phyloP scores from a whole-genome alignment of 2,329 filamentous ascomycete genomes.

The Dactylellina sp. region DNA sequence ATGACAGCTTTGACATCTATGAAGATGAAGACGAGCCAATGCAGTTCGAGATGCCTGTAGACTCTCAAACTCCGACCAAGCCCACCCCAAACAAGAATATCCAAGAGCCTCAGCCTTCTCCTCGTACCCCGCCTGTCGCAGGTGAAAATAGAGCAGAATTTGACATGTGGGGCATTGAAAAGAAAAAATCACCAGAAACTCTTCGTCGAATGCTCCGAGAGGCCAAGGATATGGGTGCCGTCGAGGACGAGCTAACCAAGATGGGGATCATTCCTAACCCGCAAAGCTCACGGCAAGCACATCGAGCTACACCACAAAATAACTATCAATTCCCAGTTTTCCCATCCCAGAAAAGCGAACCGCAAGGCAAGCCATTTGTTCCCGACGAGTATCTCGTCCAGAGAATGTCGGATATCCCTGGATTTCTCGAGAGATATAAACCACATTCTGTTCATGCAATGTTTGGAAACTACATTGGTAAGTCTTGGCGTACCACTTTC shows the following conservation, averaged over 20 bases:
- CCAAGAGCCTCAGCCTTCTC: no score
- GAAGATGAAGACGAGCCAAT: background rate
- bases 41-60: background rate
- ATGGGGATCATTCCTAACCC: constrained; percentile 15
- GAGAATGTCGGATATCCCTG: constrained; percentile 30
- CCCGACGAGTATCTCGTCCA: constrained; percentile 29
- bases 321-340: constrained; percentile 4
- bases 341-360: background rate
- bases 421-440: constrained; percentile 14
- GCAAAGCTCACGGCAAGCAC: no score
- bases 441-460: constrained; percentile 30
- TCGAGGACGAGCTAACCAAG: constrained; percentile 17
- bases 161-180: constrained; percentile 2
- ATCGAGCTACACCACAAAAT: no score
- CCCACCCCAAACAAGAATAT: background rate
- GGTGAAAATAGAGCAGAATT: background rate
- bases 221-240: constrained; percentile 15
- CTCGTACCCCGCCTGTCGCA: no score
- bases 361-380: constrained; percentile 19
- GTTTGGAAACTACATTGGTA: constrained; percentile 45
- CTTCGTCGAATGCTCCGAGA: constrained; percentile 9
- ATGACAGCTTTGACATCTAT: background rate
- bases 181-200: background rate
- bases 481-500: background rate
- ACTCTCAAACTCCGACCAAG: background rate